Evolutionary conservation across 2,329 filamentous ascomycete genomes (phyloP), one percentile per base, ranked within the genome.

Genomic region (Xylariaceae sp.): DNA sequence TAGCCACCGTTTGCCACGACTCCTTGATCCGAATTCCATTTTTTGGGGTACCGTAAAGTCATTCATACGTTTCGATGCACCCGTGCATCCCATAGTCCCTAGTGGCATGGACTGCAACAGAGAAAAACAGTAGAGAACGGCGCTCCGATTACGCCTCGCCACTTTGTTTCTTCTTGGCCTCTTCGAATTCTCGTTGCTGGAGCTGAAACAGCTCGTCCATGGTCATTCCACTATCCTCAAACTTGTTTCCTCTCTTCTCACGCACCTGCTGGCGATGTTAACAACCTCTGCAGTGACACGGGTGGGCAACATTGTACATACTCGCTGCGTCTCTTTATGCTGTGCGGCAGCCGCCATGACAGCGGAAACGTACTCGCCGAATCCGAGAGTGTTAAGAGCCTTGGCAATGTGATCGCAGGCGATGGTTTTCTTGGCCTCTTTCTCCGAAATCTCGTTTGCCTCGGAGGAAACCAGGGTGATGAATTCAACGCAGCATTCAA

Each of bases 401-500:
- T 92, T 92, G 68, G 92, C 95, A 65, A 99, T 95, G 75, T 99
- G 94, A 67, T 99, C 94, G 71, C 90, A 95, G 9, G 92, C 92
- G 65, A 99, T 99, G 3, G 94, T 99, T 80, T 99, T 99, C 78
- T 99, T 99, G 48, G 91, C 90, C 68, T 99, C 94, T 73, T 96
- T 96, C 71, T 99, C 94, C 9, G 91, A 95, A 61, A 99, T 99
- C 67, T 99, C 94, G 73, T 99, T 99, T 59, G 94, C 94, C 75
- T 99, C 92, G 47, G 90, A 95, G n/a, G 91, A 96, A 64, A 99
- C 88, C 67, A 99, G 83, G 19, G 94, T 97, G 72, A 99, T 96
- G 72, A 99, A 99, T 72, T 99, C 94, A 67, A 99, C 92, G 68
- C 94, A 99, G 76, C 94, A 97, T 76, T 97, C 94, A 67, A 99